These are phyloP conservation scores for Hypholoma fasciculare DNA, from an alignment of 768 basidiomycete genomes.

Conservation along the genomic window DNA sequence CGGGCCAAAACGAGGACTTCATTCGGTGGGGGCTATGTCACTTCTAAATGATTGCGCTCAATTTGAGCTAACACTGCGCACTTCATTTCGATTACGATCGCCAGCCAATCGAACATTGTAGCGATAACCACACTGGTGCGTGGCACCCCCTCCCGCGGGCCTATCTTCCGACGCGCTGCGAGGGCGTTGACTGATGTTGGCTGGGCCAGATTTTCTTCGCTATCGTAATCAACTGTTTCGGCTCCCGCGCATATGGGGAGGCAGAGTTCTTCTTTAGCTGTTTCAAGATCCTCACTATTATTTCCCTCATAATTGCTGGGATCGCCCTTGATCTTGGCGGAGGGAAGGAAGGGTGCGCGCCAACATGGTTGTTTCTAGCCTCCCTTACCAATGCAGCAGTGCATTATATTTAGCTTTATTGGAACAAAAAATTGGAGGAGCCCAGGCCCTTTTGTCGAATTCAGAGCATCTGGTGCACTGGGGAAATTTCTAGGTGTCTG, in stretches of 20 bases:
- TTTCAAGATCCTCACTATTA: constrained; percentile 46
- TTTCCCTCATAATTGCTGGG: constrained; percentile 42
- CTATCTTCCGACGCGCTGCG: not conserved
- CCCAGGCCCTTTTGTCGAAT: constrained; percentile 17
- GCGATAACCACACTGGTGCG: constrained; percentile 12
- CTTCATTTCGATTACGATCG: not conserved
- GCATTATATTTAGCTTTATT: constrained; percentile 23
- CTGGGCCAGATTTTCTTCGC: constrained; percentile 8
- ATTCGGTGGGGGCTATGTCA: constrained; percentile 4
- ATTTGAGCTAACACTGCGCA: not conserved
- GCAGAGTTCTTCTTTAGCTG: constrained; percentile 47
- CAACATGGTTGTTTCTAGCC: not conserved
- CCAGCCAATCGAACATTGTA: constrained; percentile 10
- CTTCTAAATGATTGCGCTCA: not conserved
- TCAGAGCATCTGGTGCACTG: constrained; percentile 16
- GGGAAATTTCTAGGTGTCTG: constrained; percentile 16
- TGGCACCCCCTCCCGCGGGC: not conserved
- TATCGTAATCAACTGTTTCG: constrained; percentile 33
- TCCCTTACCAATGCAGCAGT: too few relatives aligned
- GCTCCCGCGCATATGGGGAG: constrained; percentile 39
- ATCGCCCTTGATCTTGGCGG: constrained; percentile 52
- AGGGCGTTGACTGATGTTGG: not conserved
- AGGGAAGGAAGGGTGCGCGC: constrained; percentile 32
- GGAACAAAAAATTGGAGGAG: constrained; percentile 42
- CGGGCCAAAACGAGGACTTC: not conserved